Base-by-base conservation (phyloP, 1,284 basidiomycete genomes). In the Irpex sp. region DNA sequence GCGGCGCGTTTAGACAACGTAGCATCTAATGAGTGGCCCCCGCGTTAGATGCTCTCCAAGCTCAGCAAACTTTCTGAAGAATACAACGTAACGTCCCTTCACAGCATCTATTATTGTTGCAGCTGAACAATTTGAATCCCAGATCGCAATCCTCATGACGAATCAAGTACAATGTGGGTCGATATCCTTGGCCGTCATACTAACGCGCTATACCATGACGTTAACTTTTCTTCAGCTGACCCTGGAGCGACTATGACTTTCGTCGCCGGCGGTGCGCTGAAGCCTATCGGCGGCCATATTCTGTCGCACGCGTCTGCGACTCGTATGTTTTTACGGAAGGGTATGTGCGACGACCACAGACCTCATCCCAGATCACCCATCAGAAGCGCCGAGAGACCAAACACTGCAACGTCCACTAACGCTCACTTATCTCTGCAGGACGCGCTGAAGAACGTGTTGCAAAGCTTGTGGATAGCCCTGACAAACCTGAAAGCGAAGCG, bases 241-340 rank as follows among this genome's bases (percentile, higher is more conserved):
- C 95, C 95, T 26, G 95, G 95, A 57, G 95, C 95, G 55, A 93
- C 92, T 0, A 94, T 96, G 83, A 96, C 94, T 65, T 97, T 97
- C 72, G 94, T 96, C 40, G 94, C 93, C 34, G 93, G 93, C 34
- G 90, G 92, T 40, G 91, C 89, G 31, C 81, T 93, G 49, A 95
- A 94, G 75, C 92, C 93, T 11, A 92, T 95, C 51, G 93, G 92
- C 38, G 93, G 93, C 0, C 93, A 94, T 71, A 92, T 94, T 64
- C 78, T 94, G 54, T 94, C 93, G 0, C 93, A 95, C 74, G 92
- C 93, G 9, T 93, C 92, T 5, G 87, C 93, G 5, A 94, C 92
- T 9, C 82, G 93, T 61, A 84, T 95, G 72, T 93, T 90, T 73
- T 80, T 95, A 64, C 84, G 93, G n/a, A 95, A 95, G 85, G 94